These are phyloP conservation scores for Albophoma yamanashiensis DNA, from an alignment of 2,329 filamentous ascomycete species.

Conservation along the genomic window DNA sequence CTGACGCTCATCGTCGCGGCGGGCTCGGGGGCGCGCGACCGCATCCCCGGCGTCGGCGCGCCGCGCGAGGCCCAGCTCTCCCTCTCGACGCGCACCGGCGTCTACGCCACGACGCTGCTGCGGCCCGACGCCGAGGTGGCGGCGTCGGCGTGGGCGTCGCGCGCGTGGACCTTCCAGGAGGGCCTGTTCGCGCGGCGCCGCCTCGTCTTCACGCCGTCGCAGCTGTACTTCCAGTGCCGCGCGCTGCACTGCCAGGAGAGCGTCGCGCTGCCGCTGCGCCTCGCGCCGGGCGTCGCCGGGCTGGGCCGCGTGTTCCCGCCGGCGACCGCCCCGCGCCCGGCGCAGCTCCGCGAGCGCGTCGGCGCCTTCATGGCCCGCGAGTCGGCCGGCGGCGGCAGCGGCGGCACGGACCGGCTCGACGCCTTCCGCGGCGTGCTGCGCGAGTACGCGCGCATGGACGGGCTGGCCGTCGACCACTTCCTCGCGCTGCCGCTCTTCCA, in stretches of 20 bases:
- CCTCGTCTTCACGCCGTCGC: conserved; percentile 24
- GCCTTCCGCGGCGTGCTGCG: conserved; percentile 21
- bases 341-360: conserved; percentile 16
- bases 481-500: conserved; percentile 25
- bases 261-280: conserved; percentile 19
- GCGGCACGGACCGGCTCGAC: conserved; percentile 22
- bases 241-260: conserved; percentile 26
- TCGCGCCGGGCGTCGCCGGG: conserved; percentile 17
- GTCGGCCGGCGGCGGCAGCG: conserved; percentile 12
- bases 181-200: conserved; percentile 22
- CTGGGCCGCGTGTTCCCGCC: conserved; percentile 21
- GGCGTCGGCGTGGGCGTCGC: conserved; percentile 22
- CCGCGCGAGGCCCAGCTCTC: conserved; percentile 23
- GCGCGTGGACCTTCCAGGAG: conserved; percentile 26
- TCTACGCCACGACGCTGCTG: conserved; percentile 24
- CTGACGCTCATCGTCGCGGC: conserved; percentile 25
- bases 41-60: conserved; percentile 23
- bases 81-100: conserved; percentile 18
- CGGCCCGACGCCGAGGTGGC: conserved; percentile 23
- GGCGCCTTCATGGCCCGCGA: conserved; percentile 20
- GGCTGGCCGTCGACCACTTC: conserved; percentile 15
- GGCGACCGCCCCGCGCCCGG: conserved; percentile 11
- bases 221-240: conserved; percentile 27
- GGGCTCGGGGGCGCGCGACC: conserved; percentile 15
- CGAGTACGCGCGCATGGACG: conserved; percentile 16